Evolutionary conservation across 2,329 filamentous ascomycete species (phyloP), one percentile per base, ranked within the genome.

Genomic region (Xylariaceae sp.): DNA sequence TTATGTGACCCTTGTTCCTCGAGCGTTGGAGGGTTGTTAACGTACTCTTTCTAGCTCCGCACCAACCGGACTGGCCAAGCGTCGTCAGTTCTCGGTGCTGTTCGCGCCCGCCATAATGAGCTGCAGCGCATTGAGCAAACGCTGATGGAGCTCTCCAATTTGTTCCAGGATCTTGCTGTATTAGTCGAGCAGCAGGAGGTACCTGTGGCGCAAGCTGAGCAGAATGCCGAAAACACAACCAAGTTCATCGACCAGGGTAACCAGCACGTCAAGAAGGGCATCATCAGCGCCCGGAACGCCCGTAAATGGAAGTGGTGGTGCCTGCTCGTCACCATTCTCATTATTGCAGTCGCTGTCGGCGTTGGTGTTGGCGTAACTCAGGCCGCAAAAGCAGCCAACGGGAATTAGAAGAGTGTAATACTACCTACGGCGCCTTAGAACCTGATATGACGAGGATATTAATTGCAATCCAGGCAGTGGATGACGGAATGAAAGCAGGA

Each of bases 231-330:
- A 56, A 78, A 87, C 67, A 88, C 89, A 11, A 82, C 82, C 60
- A 78, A 84, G 59, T 84, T 92, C 70, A 82, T 91, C 48, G 81
- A 88, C 66, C 81, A 86, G 63, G 90, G 85, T 65, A 91, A 90
- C 74, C 78, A 79, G 59, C 83, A 94, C 66, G 84, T 94, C 58
- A 81, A 82, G 65, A 80, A 85, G 69, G 90, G 87, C 58, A 90
- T 88, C 65, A 79, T 83, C 62, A 83, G 83, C 67, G 90, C 89
- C 46, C 80, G 83, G 64, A 82, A 85, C 66, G 82, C 84, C 66
- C 83, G 89, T 67, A 90, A 87, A 79, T 83, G 91, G 76, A 94
- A 94, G 81, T 93, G 91, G 90, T 92, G 85, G 83, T 91, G 88
- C 70, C 77, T 90, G 60, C 75, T 86, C 60, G 78, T 92, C 57